Base-by-base conservation (phyloP, 768 basidiomycete species). In the Tricholomella constricta region DNA sequence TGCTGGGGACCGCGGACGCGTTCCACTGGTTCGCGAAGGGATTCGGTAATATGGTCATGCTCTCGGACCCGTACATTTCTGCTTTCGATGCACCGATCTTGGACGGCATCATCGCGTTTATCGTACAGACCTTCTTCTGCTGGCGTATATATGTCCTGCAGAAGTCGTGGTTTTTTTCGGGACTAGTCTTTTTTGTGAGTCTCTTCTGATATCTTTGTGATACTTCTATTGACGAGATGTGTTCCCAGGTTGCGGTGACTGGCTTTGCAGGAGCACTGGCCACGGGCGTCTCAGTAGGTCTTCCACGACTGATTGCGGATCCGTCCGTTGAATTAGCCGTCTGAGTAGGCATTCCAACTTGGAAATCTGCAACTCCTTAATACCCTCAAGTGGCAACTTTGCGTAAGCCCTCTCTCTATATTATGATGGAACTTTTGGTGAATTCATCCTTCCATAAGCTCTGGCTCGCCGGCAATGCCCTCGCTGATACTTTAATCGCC, bases 1-100 rank as follows among this genome's bases (percentile, higher is more conserved):
- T 64, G 5, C 52, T 73, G 43, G 61, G 56, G 23, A 62, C 64
- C 6, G 55, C 36, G 38, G 70, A 73, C 32, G 62, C 64, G 2
- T 68, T 62, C 44, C 19, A 48, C 26, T 60, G 65, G 17, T 71
- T 69, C 38, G 65, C 62, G 2, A 36, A 35, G 4, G 64, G 63
- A 15, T 72, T 61, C 45, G 69, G 69, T 15, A 53, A 69, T 45
- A 38, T 63, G 19, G 20, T 36, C 23, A 49, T 46, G 15, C 60
- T 71, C 4, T 55, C 61, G 35, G 46, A 62, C 29, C 41, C 68
- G 9, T 60, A 66, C 47, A 47, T 70, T n/a, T 46, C 45, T 17
- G 8, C 37, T 9, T 25, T 47, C 12, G 37, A 46, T 12, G 29
- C 45, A 6, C 52, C 45, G 4, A 47, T 47, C n/a, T 26, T 47